Conservation (phyloP, 768 basidiomycete genomes). For the Tubosaeta sp. region DNA sequence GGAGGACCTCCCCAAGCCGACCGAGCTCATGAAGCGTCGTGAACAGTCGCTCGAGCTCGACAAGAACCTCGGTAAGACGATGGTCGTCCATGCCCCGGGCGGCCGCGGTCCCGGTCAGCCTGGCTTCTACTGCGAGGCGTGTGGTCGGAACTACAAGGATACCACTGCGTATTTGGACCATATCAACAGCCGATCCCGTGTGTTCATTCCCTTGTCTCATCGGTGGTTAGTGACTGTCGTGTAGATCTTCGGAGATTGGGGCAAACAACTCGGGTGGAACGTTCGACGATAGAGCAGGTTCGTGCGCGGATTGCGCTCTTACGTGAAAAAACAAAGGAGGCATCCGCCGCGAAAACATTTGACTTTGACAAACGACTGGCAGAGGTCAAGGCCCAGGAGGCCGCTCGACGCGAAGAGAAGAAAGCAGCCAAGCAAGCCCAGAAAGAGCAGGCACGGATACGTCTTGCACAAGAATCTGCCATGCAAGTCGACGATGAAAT, state of each 20-base stretch:
- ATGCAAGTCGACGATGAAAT: constrained; percentile 60
- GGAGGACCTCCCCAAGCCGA: constrained; percentile 88
- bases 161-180: constrained; percentile 93
- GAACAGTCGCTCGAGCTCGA: constrained; percentile 84
- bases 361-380: constrained; percentile 90
- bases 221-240: background rate
- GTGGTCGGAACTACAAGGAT: constrained; percentile 90
- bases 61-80: constrained; percentile 92
- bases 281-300: constrained; percentile 91
- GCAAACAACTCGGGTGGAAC: constrained; percentile 88
- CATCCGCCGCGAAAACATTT: constrained; percentile 80
- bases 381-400: constrained; percentile 75
- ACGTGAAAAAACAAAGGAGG: constrained; percentile 82
- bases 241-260: constrained; percentile 89
- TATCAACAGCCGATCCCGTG: constrained; percentile 90
- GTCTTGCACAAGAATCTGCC: constrained; percentile 50
- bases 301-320: constrained; percentile 84
- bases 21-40: constrained; percentile 87
- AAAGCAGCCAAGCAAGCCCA: constrained; percentile 78
- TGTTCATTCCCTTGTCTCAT: constrained; percentile 33
- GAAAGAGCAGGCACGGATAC: constrained; percentile 66
- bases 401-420: constrained; percentile 60
- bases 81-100: constrained; percentile 84
- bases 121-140: constrained; percentile 91
- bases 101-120: constrained; percentile 86